phyloP scores from a whole-genome alignment of 2,329 filamentous ascomycete species.

The Teratosphaeria epicoccoides region DNA sequence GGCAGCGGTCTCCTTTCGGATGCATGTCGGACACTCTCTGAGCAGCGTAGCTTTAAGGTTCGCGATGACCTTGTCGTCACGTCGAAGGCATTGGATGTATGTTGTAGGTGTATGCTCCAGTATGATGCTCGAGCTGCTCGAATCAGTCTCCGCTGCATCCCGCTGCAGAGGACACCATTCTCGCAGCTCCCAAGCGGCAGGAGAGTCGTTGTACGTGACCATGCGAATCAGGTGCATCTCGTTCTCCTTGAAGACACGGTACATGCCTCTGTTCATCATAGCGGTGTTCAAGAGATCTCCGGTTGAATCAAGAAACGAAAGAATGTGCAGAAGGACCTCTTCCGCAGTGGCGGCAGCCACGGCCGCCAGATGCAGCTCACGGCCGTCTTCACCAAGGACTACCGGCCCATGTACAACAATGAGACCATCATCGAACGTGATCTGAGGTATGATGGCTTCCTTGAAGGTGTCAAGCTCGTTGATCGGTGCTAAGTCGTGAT shows the following conservation, averaged over 20 bases:
- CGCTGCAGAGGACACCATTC: conserved; percentile 46
- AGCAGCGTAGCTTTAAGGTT: conserved; percentile 47
- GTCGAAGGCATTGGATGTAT: conserved; percentile 42
- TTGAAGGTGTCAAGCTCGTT: neutral
- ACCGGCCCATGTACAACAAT: conserved; percentile 7
- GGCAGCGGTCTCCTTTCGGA: conserved; percentile 45
- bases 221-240: conserved; percentile 44
- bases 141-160: conserved; percentile 26
- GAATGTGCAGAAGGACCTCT: conserved; percentile 41
- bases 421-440: conserved; percentile 10
- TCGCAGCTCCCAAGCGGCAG: conserved; percentile 50
- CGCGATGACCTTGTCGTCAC: conserved; percentile 44
- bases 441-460: neutral
- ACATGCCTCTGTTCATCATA: conserved; percentile 46
- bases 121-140: conserved; percentile 23
- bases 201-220: conserved; percentile 43
- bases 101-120: conserved; percentile 44
- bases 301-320: conserved; percentile 38
- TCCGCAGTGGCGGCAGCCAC: conserved; percentile 29
- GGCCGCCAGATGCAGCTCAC: neutral
- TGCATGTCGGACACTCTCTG: conserved; percentile 44
- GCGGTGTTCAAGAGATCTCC: conserved; percentile 47
- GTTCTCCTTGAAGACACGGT: conserved; percentile 46
- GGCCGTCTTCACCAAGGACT: neutral
- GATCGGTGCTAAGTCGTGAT: neutral